Conservation (phyloP, 176 grass and related monocot species). For the Thalia dealbata region DNA sequence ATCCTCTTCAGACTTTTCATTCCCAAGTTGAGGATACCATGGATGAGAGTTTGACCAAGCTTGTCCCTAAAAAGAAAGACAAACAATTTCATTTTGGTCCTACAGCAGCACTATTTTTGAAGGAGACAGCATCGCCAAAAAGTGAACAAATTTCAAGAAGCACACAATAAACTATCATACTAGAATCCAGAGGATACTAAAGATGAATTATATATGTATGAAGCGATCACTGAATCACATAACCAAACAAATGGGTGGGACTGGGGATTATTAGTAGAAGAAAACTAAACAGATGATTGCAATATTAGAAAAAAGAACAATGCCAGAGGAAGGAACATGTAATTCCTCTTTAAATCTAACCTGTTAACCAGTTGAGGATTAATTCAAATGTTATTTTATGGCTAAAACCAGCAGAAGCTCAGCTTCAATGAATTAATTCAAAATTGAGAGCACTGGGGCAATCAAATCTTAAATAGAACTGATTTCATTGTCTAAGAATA, state of each 20-base stretch:
- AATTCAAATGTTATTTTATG: no score
- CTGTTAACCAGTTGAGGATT: no score
- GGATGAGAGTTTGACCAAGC: constrained; percentile 31
- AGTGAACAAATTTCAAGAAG: background rate
- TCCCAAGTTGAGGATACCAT: constrained; percentile 26
- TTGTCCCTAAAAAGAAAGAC: constrained; percentile 27
- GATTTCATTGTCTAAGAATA: no score
- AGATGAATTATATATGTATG: background rate
- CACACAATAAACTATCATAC: background rate
- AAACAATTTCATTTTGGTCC: background rate
- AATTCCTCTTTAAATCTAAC: background rate
- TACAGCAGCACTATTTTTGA: background rate
- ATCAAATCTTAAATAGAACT: no score
- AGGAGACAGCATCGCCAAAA: background rate
- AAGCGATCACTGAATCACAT: background rate
- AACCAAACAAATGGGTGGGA: background rate
- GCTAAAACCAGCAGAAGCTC: background rate
- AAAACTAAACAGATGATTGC: no score
- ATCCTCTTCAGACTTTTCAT: constrained; percentile 20
- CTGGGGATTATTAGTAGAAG: background rate
- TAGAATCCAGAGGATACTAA: background rate
- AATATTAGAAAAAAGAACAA: background rate
- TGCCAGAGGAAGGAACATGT: background rate
- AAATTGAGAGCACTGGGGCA: background rate
- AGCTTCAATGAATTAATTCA: background rate